Evolutionary conservation across 257 asterid species (phyloP).

Genomic region (Capsicum pubescens): DNA sequence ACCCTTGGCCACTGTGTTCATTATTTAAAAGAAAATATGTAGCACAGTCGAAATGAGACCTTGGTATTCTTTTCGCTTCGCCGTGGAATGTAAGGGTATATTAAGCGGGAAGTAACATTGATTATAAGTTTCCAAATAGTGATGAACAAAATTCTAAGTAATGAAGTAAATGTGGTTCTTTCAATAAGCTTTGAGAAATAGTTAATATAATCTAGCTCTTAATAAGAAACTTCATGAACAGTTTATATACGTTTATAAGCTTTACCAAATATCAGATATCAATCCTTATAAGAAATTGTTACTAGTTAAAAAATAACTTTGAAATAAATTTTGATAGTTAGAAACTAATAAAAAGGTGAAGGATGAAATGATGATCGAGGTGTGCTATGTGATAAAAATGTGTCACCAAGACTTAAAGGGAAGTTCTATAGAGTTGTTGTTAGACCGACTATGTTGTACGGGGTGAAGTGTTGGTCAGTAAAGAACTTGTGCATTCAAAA

Average conservation of each 20-base stretch:
- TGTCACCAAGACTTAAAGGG: too few relatives aligned
- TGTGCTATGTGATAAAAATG: too few relatives aligned
- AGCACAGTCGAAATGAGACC: not conserved
- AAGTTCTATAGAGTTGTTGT: too few relatives aligned
- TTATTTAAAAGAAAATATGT: not conserved
- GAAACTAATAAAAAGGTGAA: not conserved
- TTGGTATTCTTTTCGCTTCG: not conserved
- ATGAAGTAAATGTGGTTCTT: not conserved
- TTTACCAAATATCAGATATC: not conserved
- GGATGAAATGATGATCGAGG: too few relatives aligned
- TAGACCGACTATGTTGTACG: too few relatives aligned
- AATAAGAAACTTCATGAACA: not conserved
- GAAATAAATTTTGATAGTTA: not conserved
- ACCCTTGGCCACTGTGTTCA: not conserved
- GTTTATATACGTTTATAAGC: not conserved
- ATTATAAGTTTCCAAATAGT: not conserved
- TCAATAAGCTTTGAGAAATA: not conserved
- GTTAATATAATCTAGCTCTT: not conserved
- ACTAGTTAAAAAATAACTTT: too few relatives aligned
- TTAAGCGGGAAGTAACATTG: not conserved
- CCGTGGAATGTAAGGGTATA: not conserved
- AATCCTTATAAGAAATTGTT: too few relatives aligned
- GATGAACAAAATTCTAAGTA: not conserved
- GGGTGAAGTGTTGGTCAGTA: too few relatives aligned
- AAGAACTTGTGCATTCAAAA: too few relatives aligned